Conservation (phyloP, 1,139 yeast species). For the Arxiozyma telluris region DNA sequence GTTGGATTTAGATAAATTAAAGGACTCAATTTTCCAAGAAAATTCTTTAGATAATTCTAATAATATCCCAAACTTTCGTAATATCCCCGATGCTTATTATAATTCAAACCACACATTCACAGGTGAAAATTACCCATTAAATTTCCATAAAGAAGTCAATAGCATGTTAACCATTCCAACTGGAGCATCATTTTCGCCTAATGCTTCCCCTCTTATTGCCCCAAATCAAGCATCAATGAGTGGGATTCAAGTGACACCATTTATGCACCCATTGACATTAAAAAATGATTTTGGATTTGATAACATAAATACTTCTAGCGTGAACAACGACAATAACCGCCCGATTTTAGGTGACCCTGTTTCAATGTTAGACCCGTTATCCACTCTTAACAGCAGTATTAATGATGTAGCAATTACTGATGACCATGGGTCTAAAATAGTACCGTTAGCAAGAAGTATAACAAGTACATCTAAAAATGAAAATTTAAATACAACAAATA, state of each 20-base stretch:
- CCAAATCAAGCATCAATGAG: conserved; percentile 8
- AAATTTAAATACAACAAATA: background rate
- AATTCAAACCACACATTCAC: background rate
- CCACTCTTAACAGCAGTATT: background rate
- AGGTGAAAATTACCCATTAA: background rate
- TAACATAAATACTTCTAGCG: background rate
- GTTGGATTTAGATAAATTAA: conserved; percentile 9
- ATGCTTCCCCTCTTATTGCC: conserved; percentile 22
- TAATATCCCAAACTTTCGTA: background rate
- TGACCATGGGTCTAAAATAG: background rate
- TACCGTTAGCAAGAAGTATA: background rate
- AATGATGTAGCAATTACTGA: background rate
- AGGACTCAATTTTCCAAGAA: conserved; percentile 4
- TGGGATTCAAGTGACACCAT: conserved; percentile 9
- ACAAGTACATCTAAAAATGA: background rate
- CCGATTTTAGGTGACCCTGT: background rate
- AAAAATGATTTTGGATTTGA: background rate
- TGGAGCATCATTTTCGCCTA: conserved; percentile 23
- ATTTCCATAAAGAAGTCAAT: background rate
- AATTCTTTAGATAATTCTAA: background rate
- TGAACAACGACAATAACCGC: background rate
- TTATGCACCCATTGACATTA: conserved; percentile 6
- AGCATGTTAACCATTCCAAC: background rate
- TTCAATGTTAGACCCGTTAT: background rate
- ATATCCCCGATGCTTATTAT: background rate